Evolutionary conservation across 169 alveolate species (phyloP).

Genomic region (Cyclospora cayetanensis): DNA sequence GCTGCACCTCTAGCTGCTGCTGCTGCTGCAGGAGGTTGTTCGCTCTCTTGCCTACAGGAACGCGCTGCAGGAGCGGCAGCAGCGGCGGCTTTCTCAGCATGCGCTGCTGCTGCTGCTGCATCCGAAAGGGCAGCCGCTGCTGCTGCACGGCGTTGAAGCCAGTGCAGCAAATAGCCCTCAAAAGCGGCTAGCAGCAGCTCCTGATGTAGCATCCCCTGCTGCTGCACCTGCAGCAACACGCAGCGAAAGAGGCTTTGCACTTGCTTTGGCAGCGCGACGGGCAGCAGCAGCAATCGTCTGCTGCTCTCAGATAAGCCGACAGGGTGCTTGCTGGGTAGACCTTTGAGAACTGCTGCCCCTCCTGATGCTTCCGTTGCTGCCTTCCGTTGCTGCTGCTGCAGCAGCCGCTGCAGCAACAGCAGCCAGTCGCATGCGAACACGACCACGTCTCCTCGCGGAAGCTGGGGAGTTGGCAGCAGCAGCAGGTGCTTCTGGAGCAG

Average conservation of each 20-base stretch:
- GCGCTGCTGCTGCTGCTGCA: neutral
- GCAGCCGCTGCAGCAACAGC: neutral
- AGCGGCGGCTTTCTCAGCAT: neutral
- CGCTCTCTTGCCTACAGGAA: neutral
- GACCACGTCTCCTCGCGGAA: neutral
- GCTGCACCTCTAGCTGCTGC: neutral
- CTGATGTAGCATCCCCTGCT: neutral
- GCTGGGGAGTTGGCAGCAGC: slow-evolving; percentile 25
- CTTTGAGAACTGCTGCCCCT: neutral
- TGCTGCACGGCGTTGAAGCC: neutral
- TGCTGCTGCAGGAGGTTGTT: neutral
- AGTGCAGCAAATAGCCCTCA: slow-evolving; percentile 20
- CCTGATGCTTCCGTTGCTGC: neutral
- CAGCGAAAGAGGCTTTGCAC: neutral
- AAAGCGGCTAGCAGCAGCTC: neutral
- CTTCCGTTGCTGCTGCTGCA: neutral
- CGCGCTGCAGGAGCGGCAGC: neutral
- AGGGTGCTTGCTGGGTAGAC: neutral
- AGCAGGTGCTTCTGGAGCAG: neutral
- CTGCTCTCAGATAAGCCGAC: neutral
- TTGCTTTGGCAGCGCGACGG: slow-evolving; percentile 11
- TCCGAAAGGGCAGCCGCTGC: neutral
- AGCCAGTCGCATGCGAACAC: slow-evolving; percentile 12
- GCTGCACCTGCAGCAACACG: slow-evolving; percentile 8
- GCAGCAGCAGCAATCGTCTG: slow-evolving; percentile 9